Conservation (phyloP, 75 land plant species). For the Selaginella tamariscina region DNA sequence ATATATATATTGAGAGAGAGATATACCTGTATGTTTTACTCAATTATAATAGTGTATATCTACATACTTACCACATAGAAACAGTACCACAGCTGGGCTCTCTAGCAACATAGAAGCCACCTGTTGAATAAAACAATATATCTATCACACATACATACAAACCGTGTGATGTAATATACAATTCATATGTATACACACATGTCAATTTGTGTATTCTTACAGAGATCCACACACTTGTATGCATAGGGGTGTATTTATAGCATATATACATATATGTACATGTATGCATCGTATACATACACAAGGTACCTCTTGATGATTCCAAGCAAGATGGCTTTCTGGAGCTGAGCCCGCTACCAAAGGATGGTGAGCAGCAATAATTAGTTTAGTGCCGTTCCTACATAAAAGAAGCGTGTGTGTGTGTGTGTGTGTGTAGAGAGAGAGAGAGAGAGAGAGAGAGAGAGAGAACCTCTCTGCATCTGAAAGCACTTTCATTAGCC, state of each 20-base stretch:
- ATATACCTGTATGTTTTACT: background rate
- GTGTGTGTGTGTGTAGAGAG: background rate
- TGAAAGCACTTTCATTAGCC: constrained; percentile 8
- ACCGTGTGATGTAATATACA: background rate
- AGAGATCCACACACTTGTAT: no score
- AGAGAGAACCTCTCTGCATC: constrained; percentile 11
- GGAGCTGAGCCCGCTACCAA: constrained; percentile 14
- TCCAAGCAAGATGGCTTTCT: constrained; percentile 11
- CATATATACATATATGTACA: no score
- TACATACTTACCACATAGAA: constrained; percentile 10
- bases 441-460: no score
- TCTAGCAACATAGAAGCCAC: constrained; percentile 8
- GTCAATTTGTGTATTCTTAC: no score
- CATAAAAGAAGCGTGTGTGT: background rate
- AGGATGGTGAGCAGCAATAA: constrained; percentile 17
- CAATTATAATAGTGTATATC: background rate
- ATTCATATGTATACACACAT: background rate
- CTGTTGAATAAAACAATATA: background rate
- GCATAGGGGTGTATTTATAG: no score
- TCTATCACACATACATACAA: no score
- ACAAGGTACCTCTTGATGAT: constrained; percentile 16
- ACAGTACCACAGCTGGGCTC: constrained; percentile 15
- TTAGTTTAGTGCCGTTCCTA: constrained; percentile 11
- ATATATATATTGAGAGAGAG: background rate
- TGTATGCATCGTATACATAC: no score